These are phyloP conservation scores for Phytopythium helicoides DNA, from an alignment of 352 stramenopile genomes.

Conservation along the genomic window DNA sequence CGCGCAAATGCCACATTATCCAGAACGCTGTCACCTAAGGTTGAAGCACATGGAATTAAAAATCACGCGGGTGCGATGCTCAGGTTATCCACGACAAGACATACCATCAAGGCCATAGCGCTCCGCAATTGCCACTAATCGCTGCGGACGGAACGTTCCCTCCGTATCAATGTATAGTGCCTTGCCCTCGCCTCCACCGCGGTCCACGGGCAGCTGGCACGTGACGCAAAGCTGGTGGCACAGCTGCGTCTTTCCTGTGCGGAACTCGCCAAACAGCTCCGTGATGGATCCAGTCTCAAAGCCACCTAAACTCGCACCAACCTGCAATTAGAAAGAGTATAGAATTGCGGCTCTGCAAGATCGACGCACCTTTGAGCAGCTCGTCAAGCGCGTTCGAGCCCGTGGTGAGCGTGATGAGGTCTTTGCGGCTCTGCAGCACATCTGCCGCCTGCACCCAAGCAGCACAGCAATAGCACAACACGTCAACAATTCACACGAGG, in stretches of 20 bases:
- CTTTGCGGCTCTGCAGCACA: conserved; percentile 85
- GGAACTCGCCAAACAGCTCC: conserved; percentile 99
- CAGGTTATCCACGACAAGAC: too few species aligned
- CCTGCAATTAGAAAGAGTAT: too few species aligned
- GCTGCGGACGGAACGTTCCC: conserved; percentile 97
- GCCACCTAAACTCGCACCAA: too few species aligned
- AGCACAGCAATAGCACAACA: conserved; percentile 1
- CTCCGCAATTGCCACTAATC: conserved; percentile 97
- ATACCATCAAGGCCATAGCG: conserved; percentile 95
- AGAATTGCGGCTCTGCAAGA: too few species aligned
- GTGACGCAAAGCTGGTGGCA: conserved; percentile 99
- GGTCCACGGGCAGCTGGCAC: conserved; percentile 96
- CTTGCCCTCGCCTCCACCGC: conserved; percentile 97
- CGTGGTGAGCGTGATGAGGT: conserved; percentile 95
- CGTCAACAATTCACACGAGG: background rate
- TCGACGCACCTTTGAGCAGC: conserved; percentile 74
- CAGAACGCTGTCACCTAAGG: conserved; percentile 85
- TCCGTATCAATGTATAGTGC: conserved; percentile 99
- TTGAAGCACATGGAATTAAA: too few species aligned
- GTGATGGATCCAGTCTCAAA: conserved; percentile 98
- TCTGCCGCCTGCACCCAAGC: conserved; percentile 64
- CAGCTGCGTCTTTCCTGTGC: conserved; percentile 99
- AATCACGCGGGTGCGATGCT: too few species aligned
- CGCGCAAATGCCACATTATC: conserved; percentile 99
- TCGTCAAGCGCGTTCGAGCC: conserved; percentile 89